phyloP scores from a whole-genome alignment of 768 basidiomycete species.

The Galerina marginata region DNA sequence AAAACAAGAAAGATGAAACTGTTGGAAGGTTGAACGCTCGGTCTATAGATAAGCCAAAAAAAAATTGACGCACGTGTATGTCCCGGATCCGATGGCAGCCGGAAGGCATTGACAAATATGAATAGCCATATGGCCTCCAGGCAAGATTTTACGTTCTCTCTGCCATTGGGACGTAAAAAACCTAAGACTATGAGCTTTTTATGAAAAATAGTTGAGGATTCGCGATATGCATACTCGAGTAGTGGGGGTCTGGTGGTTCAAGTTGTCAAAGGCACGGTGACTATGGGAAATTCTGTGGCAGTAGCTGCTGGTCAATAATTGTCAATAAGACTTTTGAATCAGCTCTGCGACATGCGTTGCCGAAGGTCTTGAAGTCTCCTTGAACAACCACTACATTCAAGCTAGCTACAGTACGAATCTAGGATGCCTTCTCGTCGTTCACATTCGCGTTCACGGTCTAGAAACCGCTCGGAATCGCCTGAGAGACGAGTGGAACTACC shows the following conservation, averaged over 20 bases:
- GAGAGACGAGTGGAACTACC: conserved; percentile 55
- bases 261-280: conserved; percentile 4
- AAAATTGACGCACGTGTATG: conserved; percentile 28
- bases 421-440: conserved; percentile 45
- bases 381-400: too few relatives aligned
- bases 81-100: conserved; percentile 9
- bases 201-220: not conserved
- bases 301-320: conserved; percentile 16
- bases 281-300: conserved; percentile 7
- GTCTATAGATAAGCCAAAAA: conserved; percentile 16
- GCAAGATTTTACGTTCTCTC: not conserved
- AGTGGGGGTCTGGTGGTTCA: too few relatives aligned
- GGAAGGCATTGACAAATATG: conserved; percentile 22
- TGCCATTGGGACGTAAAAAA: not conserved
- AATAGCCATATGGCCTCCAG: conserved; percentile 7
- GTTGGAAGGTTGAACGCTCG: conserved; percentile 1
- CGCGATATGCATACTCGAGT: conserved; percentile 2
- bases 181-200: not conserved
- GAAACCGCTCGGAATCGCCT: conserved; percentile 48
- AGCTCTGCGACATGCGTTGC: not conserved
- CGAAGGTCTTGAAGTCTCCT: not conserved
- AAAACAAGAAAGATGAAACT: conserved; percentile 12
- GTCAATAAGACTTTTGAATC: conserved; percentile 15
- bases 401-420: not conserved
- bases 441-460: conserved; percentile 40